Evolutionary conservation across 805 yeast genomes (phyloP), one percentile per base, ranked within the genome.

Genomic region (Myxozyma neglecta): DNA sequence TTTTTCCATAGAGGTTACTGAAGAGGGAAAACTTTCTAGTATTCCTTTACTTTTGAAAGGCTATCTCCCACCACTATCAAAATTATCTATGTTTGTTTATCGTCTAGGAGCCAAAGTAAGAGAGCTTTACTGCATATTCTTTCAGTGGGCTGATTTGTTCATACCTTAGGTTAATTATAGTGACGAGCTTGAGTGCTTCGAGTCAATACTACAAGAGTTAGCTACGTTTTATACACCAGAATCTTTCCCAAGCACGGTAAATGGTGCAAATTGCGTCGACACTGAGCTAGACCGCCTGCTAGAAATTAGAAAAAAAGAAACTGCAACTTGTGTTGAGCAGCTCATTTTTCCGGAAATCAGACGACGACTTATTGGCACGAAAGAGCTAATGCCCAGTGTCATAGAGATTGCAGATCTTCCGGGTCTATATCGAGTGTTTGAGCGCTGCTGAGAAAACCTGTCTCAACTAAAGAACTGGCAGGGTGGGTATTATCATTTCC

Each of bases 401-500:
- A 81, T 89, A 5, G 97, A 93, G 72, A 84, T 94, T 43, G 97
- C 99, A 0, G 91, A 87, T 71, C 74, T 94, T 36, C 98, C 98
- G 1, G 96, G 96, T 0, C 77, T 94, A 59, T 94, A 94, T 74
- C 83, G 81, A 69, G 96, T 96, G 4, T 94, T 94, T 77, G 99
- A 94, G 76, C 80, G 99, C 72, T 94, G 99, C 46, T 36, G 29
- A 24, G 29, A 24, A 5, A 24, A 24, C 5, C 29, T 24, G 29
- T 24, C 29, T 24, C 29, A 5, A 24, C 29, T 24, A 24, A 24
- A 24, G 29, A 24, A 24, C 5, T 24, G 29, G 5, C 29, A 24
- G 29, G 5, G 29, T 24, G 29, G 29, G 29, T 24, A 2, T 24
- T 24, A 5, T 24, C 29, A 24, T 24, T 24, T 24, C 29, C 5